Evolutionary conservation across 306 rosid species (phyloP), one percentile per base, ranked within the genome.

Genomic region (Rosa chinensis): DNA sequence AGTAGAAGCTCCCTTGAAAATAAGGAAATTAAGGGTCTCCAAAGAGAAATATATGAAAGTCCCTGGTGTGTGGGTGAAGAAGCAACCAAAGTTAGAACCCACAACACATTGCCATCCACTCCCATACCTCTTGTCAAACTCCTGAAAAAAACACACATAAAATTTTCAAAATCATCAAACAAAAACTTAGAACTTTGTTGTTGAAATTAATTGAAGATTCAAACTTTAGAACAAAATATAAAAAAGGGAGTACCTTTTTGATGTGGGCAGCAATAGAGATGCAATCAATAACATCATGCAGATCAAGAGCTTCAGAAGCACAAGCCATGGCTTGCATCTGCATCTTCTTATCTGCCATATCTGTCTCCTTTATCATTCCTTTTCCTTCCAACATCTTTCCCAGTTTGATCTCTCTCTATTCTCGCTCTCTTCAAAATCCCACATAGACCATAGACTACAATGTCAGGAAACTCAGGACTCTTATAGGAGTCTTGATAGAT

Each of bases 51-150:
- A 94, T 45, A 92, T 89, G 85, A 94, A 94, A 85, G 85, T 85
- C 69, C 91, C 93, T 0, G 85, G 85, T 9, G 91, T 45, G 82
- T 90, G 96, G 17, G 90, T 89, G 86, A 92, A 92, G 84, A 88
- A 92, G 47, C 96, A 79, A 48, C 98, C 96, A 66, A 94, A 92
- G 76, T 84, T 90, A 50, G 93, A 86, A 78, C 96, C 97, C 75
- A 92, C 93, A 75, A 90, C 97, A 77, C 94, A 94, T 78, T 90
- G 97, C 97, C 98, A 94, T 21, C 98, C 94, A 81, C 75, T 81
- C 58, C 94, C 96, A 78, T 94, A 83, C 80, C 45, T 80, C 75
- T 80, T 79, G 76, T 92, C 97, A 84, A 94, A 94, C 61, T 83
- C 94, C 98, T 94, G 80, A 64, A 77, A 8, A 75, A 5, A 23